Percentiles rank a stretch among this genome's conserved stretches.
These are phyloP conservation scores for Colletotrichum chlorophyti DNA, from an alignment of 2,329 filamentous ascomycete genomes.

Conservation along the genomic window DNA sequence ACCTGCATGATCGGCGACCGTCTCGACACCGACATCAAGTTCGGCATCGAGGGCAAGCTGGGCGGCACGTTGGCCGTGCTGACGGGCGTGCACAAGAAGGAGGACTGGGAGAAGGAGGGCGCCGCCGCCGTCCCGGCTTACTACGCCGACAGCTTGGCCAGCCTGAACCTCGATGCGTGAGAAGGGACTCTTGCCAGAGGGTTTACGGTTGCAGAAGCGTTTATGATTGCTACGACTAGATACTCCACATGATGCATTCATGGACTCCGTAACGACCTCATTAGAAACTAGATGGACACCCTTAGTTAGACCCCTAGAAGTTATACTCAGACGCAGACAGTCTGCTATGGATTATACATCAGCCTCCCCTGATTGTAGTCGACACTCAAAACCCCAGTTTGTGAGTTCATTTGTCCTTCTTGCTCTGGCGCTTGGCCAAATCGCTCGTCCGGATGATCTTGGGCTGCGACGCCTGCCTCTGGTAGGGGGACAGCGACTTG, in stretches of 20 bases:
- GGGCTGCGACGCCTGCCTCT: conserved; percentile 46
- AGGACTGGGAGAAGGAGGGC: conserved; percentile 77
- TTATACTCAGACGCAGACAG: conserved; percentile 5
- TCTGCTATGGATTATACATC: neutral
- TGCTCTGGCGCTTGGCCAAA: conserved; percentile 50
- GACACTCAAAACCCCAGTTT: too few species aligned
- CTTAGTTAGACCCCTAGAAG: too few species aligned
- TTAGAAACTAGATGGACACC: conserved; percentile 6
- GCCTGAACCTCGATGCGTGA: conserved; percentile 55
- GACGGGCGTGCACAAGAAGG: conserved; percentile 87
- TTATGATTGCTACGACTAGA: conserved; percentile 7
- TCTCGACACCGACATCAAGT: conserved; percentile 94
- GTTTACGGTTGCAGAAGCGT: neutral
- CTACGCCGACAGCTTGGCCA: conserved; percentile 85
- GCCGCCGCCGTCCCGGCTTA: conserved; percentile 76
- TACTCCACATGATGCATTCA: conserved; percentile 1
- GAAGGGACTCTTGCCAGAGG: conserved; percentile 10
- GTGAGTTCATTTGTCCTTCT: conserved; percentile 41
- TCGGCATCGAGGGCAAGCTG: conserved; percentile 88
- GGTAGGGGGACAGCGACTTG: conserved; percentile 52
- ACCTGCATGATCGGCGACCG: conserved; percentile 97
- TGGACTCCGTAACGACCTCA: neutral
- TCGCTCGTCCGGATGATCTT: conserved; percentile 60
- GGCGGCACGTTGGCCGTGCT: conserved; percentile 91
- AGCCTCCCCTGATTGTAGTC: too few species aligned